A percentile compares a stretch with the other conserved stretches of the same genome.
phyloP scores from a whole-genome alignment of 345 rosid species.

The Punica granatum region DNA sequence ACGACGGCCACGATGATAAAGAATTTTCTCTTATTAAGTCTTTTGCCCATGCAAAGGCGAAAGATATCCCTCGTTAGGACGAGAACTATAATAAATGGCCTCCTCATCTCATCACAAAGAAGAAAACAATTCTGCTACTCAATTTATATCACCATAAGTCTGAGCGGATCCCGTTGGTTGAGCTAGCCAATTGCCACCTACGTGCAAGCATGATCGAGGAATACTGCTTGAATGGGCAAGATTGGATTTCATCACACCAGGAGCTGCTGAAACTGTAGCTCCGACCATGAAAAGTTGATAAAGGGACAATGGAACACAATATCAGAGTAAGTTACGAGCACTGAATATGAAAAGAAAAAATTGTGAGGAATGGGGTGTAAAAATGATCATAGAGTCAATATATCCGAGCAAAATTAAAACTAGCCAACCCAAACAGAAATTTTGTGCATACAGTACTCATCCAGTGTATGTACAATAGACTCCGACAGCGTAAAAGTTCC shows the following conservation, averaged over 20 bases:
- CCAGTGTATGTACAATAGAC: too few species aligned
- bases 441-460: too few species aligned
- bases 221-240: not conserved
- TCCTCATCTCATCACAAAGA: conserved; percentile 7
- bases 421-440: too few species aligned
- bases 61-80: conserved; percentile 19
- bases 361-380: too few species aligned
- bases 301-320: not conserved
- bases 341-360: not conserved
- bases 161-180: not conserved
- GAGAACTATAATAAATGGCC: not conserved
- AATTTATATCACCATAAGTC: not conserved
- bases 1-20: conserved; percentile 36
- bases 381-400: too few species aligned
- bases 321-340: not conserved
- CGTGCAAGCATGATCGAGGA: not conserved
- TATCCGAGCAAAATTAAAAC: too few species aligned
- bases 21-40: conserved; percentile 46
- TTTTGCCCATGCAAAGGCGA: conserved; percentile 27
- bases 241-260: not conserved
- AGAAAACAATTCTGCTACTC: not conserved
- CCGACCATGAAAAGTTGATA: not conserved
- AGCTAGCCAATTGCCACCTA: not conserved
- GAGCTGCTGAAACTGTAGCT: not conserved
- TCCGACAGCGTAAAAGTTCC: too few species aligned